Evolutionary conservation across 225 moss, liverwort and hornwort species (phyloP).

Genomic region (Asterella californica): DNA sequence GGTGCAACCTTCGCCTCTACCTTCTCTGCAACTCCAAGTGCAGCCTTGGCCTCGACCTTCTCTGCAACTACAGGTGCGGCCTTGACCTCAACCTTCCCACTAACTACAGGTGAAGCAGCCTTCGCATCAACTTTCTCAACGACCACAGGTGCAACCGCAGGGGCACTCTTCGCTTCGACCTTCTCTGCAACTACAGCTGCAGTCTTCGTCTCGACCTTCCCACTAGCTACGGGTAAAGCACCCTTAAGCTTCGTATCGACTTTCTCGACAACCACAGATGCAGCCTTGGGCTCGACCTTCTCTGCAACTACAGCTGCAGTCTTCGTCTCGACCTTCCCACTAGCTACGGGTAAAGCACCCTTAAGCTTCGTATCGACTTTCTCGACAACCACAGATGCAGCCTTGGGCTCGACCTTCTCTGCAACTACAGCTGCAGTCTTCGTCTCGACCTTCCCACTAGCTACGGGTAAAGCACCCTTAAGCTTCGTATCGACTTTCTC

Average conservation of each 20-base stretch:
- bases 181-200: too few species aligned
- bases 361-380: too few species aligned
- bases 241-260: too few species aligned
- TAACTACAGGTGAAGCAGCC: too few species aligned
- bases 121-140: too few species aligned
- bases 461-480: too few species aligned
- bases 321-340: constrained; percentile 1
- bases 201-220: too few species aligned
- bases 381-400: not conserved
- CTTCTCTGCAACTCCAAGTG: constrained; percentile 1
- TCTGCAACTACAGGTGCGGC: constrained; percentile 3
- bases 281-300: not conserved
- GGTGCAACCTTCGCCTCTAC: constrained; percentile 7
- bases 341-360: too few species aligned
- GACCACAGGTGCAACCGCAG: too few species aligned
- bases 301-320: constrained; percentile 4
- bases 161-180: too few species aligned
- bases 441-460: not conserved
- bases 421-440: constrained; percentile 6
- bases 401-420: not conserved
- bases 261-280: not conserved
- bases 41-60: constrained; percentile 4
- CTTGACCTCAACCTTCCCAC: not conserved
- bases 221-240: too few species aligned
- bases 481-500: too few species aligned